phyloP scores from a whole-genome alignment of 1,284 basidiomycete genomes.

The Pascua sp. region DNA sequence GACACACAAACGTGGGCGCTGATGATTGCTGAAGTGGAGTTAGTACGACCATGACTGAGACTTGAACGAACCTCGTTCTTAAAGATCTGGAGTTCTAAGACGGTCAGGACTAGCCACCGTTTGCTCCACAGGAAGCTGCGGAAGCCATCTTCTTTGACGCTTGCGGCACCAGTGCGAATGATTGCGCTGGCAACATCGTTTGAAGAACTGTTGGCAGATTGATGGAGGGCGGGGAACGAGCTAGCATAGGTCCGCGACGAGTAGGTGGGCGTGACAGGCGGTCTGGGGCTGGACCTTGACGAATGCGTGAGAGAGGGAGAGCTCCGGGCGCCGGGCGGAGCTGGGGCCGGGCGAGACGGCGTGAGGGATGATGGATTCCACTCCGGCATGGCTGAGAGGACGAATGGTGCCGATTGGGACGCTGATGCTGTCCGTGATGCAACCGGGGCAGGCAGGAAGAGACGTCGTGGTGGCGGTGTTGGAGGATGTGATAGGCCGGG shows the following conservation, averaged over 20 bases:
- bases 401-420: neutral
- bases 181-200: constrained; percentile 20
- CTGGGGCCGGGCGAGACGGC: constrained; percentile 39
- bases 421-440: neutral
- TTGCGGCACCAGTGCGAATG: constrained; percentile 59
- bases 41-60: neutral
- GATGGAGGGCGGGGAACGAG: constrained; percentile 30
- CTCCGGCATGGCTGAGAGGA: constrained; percentile 26
- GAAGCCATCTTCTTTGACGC: constrained; percentile 84
- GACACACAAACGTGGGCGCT: constrained; percentile 25
- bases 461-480: too few species aligned
- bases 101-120: constrained; percentile 83
- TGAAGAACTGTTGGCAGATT: constrained; percentile 11
- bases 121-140: constrained; percentile 82
- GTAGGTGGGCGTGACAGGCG: neutral
- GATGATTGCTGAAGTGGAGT: constrained; percentile 30
- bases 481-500: neutral
- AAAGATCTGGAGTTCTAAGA: constrained; percentile 75
- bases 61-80: constrained; percentile 75
- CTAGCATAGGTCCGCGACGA: constrained; percentile 33
- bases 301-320: constrained; percentile 7
- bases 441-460: too few species aligned
- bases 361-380: constrained; percentile 34
- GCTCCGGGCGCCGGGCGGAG: constrained; percentile 24
- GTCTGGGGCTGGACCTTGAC: constrained; percentile 1